A percentile compares a stretch with the other conserved stretches of the same genome.
Conservation (phyloP, 2,329 filamentous ascomycete species). For the Hypoxylon sp. region DNA sequence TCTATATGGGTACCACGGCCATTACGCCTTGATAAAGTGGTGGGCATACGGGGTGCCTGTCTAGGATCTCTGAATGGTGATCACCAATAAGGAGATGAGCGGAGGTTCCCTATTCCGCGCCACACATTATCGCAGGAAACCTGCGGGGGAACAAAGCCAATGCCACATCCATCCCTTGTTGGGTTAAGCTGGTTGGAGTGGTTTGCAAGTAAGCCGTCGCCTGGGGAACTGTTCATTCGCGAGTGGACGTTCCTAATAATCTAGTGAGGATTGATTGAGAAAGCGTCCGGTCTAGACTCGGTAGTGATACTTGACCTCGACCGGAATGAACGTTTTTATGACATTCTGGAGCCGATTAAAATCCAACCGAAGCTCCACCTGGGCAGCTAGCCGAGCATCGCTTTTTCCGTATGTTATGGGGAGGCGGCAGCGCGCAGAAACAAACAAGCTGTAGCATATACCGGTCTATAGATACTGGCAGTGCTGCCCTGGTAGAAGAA, state of each 20-base stretch:
- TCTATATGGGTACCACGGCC: slow-evolving; percentile 4
- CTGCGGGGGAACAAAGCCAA: slow-evolving; percentile 28
- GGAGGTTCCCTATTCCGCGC: slow-evolving; percentile 28
- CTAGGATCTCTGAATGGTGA: slow-evolving; percentile 17
- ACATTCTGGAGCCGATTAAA: not conserved
- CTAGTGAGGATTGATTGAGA: not conserved
- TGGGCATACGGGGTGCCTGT: not conserved
- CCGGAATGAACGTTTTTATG: not conserved
- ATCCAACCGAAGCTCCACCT: not conserved
- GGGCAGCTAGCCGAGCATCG: not conserved
- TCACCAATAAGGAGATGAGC: slow-evolving; percentile 23
- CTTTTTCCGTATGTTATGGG: not conserved
- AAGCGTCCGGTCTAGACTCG: slow-evolving; percentile 25
- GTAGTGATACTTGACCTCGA: not conserved
- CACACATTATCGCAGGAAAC: slow-evolving; percentile 16
- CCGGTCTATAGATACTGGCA: not conserved
- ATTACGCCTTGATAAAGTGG: slow-evolving; percentile 16
- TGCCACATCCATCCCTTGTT: not conserved
- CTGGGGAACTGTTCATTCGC: slow-evolving; percentile 11
- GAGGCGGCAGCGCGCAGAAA: not conserved
- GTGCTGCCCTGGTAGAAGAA: not conserved
- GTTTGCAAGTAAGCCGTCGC: slow-evolving; percentile 1
- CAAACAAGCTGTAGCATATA: not conserved
- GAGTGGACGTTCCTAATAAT: not conserved
- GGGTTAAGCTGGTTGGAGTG: not conserved